A percentile compares a stretch with the other conserved stretches of the same genome.
Conservation (phyloP, 2,329 filamentous ascomycete genomes). For the Trichoderma semiorbis region DNA sequence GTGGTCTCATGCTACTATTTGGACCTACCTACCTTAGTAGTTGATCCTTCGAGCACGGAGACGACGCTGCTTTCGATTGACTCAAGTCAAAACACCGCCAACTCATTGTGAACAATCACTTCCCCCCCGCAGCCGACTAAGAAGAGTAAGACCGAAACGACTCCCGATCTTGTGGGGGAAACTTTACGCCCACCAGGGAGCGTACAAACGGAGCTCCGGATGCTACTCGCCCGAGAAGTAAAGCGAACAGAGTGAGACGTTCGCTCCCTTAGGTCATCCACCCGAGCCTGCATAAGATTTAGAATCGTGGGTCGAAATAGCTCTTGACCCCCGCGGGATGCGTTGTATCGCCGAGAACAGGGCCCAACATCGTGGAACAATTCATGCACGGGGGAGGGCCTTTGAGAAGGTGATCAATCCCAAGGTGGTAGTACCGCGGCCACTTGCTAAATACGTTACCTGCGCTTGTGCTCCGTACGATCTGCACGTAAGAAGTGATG, state of each 20-base stretch:
- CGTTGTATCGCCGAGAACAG: not conserved
- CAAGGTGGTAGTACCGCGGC: not conserved
- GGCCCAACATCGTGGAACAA: not conserved
- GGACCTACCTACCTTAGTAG: not conserved
- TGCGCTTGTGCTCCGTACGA: not conserved
- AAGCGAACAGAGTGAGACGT: not conserved
- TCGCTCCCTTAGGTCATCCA: not conserved
- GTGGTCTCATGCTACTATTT: not conserved
- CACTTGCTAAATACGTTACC: not conserved
- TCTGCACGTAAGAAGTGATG: not conserved
- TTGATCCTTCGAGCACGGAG: not conserved
- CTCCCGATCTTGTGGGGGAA: slow-evolving; percentile 11
- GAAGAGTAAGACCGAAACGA: slow-evolving; percentile 7
- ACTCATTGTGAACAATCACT: not conserved
- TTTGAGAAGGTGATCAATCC: not conserved
- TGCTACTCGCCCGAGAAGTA: not conserved
- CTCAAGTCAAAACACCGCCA: not conserved
- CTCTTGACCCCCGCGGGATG: slow-evolving; percentile 10
- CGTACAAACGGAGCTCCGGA: not conserved
- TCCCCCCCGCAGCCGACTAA: not conserved
- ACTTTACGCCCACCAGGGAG: not conserved
- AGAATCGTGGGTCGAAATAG: not conserved
- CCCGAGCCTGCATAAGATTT: not conserved
- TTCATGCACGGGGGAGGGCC: not conserved
- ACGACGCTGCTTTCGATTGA: not conserved